phyloP scores from a whole-genome alignment of 2,329 filamentous ascomycete genomes.

The Trichophyton benhamiae region DNA sequence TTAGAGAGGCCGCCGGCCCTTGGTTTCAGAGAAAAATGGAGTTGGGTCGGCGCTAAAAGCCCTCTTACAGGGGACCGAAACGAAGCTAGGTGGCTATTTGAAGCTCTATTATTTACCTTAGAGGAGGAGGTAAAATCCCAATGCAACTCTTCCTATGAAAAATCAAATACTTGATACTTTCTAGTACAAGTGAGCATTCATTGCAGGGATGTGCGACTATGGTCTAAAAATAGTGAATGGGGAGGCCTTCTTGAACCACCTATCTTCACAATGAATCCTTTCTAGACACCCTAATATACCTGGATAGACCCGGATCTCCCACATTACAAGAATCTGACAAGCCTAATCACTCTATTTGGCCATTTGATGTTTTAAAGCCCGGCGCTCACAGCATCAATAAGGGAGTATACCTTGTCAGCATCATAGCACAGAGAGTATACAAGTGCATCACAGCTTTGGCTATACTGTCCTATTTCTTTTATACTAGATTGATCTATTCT shows the following conservation, averaged over 20 bases:
- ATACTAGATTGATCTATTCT: background rate
- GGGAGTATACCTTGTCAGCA: background rate
- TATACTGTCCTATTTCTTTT: background rate
- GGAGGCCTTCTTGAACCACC: background rate
- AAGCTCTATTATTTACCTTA: constrained; percentile 27
- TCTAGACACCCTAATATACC: background rate
- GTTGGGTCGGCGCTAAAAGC: constrained; percentile 30
- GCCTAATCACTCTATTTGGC: background rate
- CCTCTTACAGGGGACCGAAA: constrained; percentile 31
- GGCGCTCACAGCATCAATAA: background rate
- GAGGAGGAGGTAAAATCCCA: constrained; percentile 27
- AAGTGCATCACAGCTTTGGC: background rate
- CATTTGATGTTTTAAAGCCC: background rate
- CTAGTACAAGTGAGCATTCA: background rate
- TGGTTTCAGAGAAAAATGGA: constrained; percentile 21
- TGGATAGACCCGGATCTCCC: background rate
- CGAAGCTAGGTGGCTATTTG: constrained; percentile 34
- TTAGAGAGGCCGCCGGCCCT: constrained; percentile 1
- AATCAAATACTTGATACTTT: background rate
- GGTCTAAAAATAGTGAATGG: background rate
- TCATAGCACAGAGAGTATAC: background rate
- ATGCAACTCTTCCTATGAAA: constrained; percentile 11
- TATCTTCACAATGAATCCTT: background rate
- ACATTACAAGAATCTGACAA: background rate
- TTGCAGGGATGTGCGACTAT: background rate